Percentiles rank a stretch among this genome's conserved stretches.
phyloP scores from a whole-genome alignment of 768 basidiomycete species.

The Hygrocybe coccinea region DNA sequence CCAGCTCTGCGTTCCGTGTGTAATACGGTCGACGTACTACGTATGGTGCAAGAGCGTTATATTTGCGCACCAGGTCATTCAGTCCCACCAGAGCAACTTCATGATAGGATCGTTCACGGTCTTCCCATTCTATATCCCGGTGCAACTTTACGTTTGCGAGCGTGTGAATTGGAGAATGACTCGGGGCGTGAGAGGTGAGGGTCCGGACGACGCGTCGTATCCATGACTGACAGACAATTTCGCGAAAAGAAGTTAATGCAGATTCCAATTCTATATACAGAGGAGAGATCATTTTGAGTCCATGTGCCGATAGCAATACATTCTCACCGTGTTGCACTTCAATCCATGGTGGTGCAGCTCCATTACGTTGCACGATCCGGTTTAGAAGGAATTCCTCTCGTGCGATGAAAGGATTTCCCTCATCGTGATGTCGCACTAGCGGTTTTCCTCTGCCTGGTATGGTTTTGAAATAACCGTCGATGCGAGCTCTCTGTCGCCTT shows the following conservation, averaged over 20 bases:
- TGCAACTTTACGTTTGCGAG: conserved; percentile 36
- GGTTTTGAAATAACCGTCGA: conserved; percentile 65
- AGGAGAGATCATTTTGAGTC: neutral
- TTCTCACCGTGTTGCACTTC: conserved; percentile 68
- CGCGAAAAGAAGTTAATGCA: conserved; percentile 57
- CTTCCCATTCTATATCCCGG: conserved; percentile 68
- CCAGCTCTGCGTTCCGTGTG: conserved; percentile 53
- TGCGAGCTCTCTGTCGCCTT: conserved; percentile 50
- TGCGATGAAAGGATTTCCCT: conserved; percentile 54
- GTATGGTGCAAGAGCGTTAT: conserved; percentile 77
- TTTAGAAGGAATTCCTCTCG: conserved; percentile 84
- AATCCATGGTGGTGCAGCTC: conserved; percentile 83
- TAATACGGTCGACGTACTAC: conserved; percentile 65
- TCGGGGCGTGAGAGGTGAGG: conserved; percentile 33
- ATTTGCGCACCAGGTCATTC: conserved; percentile 70
- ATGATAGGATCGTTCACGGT: conserved; percentile 62
- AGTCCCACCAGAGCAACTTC: conserved; percentile 63
- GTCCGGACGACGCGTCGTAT: conserved; percentile 67
- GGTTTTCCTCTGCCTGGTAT: conserved; percentile 60
- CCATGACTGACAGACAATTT: conserved; percentile 63
- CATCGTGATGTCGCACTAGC: conserved; percentile 34
- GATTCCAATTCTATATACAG: conserved; percentile 56
- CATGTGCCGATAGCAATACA: neutral
- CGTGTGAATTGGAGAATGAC: neutral
- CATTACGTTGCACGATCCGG: conserved; percentile 74